Evolutionary conservation across 1,139 yeast species (phyloP), one percentile per base, ranked within the genome.

Genomic region (Candida dubliniensis): DNA sequence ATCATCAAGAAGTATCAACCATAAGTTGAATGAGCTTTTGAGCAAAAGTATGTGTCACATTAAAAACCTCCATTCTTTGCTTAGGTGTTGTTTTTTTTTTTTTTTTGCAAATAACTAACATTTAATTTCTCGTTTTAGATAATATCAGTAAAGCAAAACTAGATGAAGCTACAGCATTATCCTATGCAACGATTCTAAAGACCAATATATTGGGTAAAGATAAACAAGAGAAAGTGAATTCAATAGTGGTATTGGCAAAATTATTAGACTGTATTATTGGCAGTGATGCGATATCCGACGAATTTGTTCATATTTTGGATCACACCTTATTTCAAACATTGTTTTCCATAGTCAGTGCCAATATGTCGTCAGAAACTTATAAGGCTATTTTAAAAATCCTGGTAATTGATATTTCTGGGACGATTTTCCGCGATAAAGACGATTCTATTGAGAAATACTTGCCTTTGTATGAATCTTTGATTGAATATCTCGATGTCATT

Each of bases 161-260:
- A 34, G 76, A 71, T 46, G 58, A 63, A 14, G 38, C 59, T 4
- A 66, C 72, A 0, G 74, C 76, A 10, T 52, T 70, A 35, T 56
- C 52, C 41, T 73, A 70, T 56, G 73, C 75, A 36, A 51, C 61
- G 23, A 59, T 64, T 6, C 64, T 77, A 34, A 64, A 66, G 45
- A 44, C 61, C 10, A 70, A 73, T 39, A 74, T 77, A 40, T 58
- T 73, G 45, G 79, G 79, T 11, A 66, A 66, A 45, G 78, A 74
- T 50, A 76, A 76, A 49, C 75, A 75, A 51, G 82, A 77, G 49
- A 76, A 74, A 52, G 77, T 77, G 45, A 78, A 78, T 56, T 69
- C 76, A 14, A 77, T 79, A 9, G 79, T 78, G 11, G 79, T 78
- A 7, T 62, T 79, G 45, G 80, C 82, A 30, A 79, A 77, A 53